Evolutionary conservation across 345 rosid genomes (phyloP).

Genomic region (Citrus mangshanensis): DNA sequence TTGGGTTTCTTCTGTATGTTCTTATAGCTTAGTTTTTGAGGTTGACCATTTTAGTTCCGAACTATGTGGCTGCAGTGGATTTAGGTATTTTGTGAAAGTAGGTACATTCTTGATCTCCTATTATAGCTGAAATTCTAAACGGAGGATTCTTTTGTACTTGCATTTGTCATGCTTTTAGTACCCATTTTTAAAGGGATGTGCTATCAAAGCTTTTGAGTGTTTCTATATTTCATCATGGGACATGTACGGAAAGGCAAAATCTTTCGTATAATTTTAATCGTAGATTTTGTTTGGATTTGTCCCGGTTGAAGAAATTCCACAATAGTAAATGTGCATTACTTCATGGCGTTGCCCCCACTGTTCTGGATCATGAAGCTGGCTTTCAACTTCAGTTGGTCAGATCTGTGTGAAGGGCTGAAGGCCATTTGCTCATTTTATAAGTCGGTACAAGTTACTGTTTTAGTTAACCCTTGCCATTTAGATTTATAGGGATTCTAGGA

Average conservation of each 20-base stretch:
- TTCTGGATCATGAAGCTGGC: background rate
- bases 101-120: background rate
- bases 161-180: background rate
- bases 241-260: background rate
- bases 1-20: background rate
- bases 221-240: background rate
- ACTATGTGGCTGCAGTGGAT: slow-evolving; percentile 1
- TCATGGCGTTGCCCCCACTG: background rate
- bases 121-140: background rate
- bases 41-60: background rate
- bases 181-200: background rate
- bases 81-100: background rate
- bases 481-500: background rate
- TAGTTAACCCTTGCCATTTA: background rate
- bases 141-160: background rate
- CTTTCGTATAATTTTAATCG: background rate
- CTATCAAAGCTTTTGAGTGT: background rate
- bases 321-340: background rate
- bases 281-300: background rate
- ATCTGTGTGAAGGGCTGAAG: slow-evolving; percentile 5
- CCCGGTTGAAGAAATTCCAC: background rate
- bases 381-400: background rate
- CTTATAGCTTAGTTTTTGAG: background rate
- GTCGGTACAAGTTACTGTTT: background rate
- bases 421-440: background rate